Evolutionary conservation across 1,139 yeast genomes (phyloP), one percentile per base, ranked within the genome.

Genomic region (Kodamaea sp.): DNA sequence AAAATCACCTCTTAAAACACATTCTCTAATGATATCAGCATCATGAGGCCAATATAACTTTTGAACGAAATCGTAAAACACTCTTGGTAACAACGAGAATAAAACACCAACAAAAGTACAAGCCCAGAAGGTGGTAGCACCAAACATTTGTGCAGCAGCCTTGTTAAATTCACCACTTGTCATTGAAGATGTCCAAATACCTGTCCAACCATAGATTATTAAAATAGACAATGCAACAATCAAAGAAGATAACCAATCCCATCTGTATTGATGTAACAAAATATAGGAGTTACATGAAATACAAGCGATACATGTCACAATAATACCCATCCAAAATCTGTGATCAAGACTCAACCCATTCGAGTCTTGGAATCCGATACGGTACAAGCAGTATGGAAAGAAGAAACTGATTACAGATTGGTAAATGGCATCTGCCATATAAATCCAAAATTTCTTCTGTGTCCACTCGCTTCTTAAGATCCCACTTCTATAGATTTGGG

Each of bases 221-320:
- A 89, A 54, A 41, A 80, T 75, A 6, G 96, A 85, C 32, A 90
- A 55, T 7, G 67, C 65, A 42, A 79, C 77, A 53, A 87, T 73
- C 39, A 85, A 56, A 12, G 73, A 52, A 4, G 90, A 79, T 40
- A 88, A 66, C 95, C 95, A 88, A 63, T 92, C 98, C 98, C 98
- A 92, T 56, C 95, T 75, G 57, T 80, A 80, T 62, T 88, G 95
- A 58, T 89, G 95, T 49, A 84, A 62, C 53, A 88, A 57, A 37
- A 92, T 81, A 65, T 84, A 90, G 9, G 79, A 51, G 60, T 92
- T 87, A 64, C 96, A 88, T 8, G 95, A 69, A 41, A 84, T 68
- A 45, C 86, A 87, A 4, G 95, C 77, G 50, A 90, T 84, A 25
- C 86, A 73, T 6, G 94, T 84, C 30, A 86, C 95, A 39, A 79